These are phyloP conservation scores for Chrysoporthe cubensis DNA, from an alignment of 2,329 filamentous ascomycete species.

Conservation along the genomic window DNA sequence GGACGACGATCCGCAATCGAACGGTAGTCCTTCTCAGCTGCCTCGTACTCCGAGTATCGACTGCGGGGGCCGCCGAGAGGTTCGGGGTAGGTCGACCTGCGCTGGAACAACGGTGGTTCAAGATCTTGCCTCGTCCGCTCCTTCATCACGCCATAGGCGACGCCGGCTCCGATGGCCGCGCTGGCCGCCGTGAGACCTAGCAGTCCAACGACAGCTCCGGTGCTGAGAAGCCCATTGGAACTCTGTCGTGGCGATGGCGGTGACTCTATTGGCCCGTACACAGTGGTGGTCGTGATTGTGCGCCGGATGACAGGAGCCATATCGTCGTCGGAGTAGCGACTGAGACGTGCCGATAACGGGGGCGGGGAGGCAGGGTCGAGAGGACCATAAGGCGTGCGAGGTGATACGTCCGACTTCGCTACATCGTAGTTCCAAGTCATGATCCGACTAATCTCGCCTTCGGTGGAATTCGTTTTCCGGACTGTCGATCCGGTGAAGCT, in stretches of 20 bases:
- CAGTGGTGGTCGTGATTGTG: constrained; percentile 39
- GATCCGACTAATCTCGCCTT: constrained; percentile 48
- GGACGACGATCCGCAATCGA: constrained; percentile 39
- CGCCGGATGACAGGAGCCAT: constrained; percentile 38
- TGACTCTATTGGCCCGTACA: constrained; percentile 32
- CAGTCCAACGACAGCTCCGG: constrained; percentile 72
- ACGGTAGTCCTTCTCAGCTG: constrained; percentile 42
- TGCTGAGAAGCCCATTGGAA: constrained; percentile 48
- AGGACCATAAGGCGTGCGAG: constrained; percentile 31
- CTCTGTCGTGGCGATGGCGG: constrained; percentile 40
- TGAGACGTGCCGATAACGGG: constrained; percentile 20
- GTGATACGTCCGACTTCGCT: constrained; percentile 35
- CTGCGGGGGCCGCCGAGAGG: constrained; percentile 39
- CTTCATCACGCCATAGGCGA: constrained; percentile 73
- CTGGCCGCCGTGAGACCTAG: constrained; percentile 71
- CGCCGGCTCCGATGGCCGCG: constrained; percentile 64
- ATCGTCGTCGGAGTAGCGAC: constrained; percentile 30
- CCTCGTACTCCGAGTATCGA: constrained; percentile 44
- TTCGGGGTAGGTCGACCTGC: constrained; percentile 52
- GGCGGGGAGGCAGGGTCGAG: constrained; percentile 30
- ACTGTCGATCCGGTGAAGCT: constrained; percentile 41
- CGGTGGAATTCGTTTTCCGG: constrained; percentile 42
- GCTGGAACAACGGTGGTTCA: constrained; percentile 45
- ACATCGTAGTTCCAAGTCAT: constrained; percentile 55
- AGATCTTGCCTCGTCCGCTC: constrained; percentile 52